Evolutionary conservation across 148 eudicot species (phyloP).

Genomic region (Polygonum aviculare): DNA sequence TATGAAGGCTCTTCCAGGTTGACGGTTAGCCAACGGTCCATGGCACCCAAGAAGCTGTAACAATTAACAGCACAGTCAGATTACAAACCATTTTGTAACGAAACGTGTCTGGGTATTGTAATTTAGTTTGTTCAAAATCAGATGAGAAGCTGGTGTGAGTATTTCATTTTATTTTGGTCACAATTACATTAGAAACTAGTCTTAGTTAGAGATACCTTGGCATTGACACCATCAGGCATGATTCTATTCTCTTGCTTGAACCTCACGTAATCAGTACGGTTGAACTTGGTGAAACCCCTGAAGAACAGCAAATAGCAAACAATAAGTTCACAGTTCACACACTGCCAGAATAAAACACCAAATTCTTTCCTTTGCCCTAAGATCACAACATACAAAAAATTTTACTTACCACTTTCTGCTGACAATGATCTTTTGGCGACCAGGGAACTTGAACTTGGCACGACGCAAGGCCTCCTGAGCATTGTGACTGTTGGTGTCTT

Average conservation of each 20-base stretch:
- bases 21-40: conserved; percentile 35
- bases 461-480: conserved; percentile 45
- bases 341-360: not conserved
- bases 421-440: conserved; percentile 47
- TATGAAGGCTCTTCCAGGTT: conserved; percentile 42
- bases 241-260: conserved; percentile 28
- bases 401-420: conserved; percentile 37
- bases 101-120: too few relatives aligned
- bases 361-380: not conserved
- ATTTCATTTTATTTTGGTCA: too few relatives aligned
- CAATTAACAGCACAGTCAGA: not conserved
- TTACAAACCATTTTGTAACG: not conserved
- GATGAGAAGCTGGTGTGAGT: too few relatives aligned
- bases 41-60: conserved; percentile 43
- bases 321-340: not conserved
- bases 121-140: too few relatives aligned
- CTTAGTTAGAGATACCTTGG: conserved; percentile 20
- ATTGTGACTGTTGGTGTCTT: conserved; percentile 27
- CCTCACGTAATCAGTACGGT: conserved; percentile 30
- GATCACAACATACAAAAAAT: not conserved
- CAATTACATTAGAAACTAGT: too few relatives aligned
- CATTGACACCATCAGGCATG: conserved; percentile 37
- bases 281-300: conserved; percentile 41
- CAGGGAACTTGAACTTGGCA: conserved; percentile 48
- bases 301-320: not conserved